Conservation (phyloP, 2,329 filamentous ascomycete species). For the Aspergillus intermedius region DNA sequence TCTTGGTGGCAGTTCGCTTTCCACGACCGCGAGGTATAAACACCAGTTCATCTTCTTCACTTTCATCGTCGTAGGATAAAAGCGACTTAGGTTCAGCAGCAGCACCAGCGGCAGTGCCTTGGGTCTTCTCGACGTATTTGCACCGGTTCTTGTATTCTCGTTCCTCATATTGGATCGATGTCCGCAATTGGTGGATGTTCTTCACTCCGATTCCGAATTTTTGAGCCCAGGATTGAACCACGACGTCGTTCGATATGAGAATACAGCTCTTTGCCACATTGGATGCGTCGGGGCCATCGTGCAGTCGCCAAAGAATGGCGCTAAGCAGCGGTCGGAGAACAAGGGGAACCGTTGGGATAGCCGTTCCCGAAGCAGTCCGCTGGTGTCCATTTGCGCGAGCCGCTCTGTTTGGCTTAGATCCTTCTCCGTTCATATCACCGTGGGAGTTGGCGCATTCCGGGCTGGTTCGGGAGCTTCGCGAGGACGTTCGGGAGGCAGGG, state of each 20-base stretch:
- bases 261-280: slow-evolving; percentile 34
- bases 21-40: slow-evolving; percentile 39
- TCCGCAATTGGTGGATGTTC: slow-evolving; percentile 43
- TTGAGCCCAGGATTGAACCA: slow-evolving; percentile 40
- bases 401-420: slow-evolving; percentile 15
- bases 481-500: slow-evolving; percentile 39
- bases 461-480: slow-evolving; percentile 40
- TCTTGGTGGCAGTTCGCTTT: slow-evolving; percentile 23
- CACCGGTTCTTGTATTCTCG: slow-evolving; percentile 40
- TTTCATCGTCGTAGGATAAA: slow-evolving; percentile 43
- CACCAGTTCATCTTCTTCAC: slow-evolving; percentile 43
- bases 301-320: slow-evolving; percentile 41
- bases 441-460: slow-evolving; percentile 34
- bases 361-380: slow-evolving; percentile 27
- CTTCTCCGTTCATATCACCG: slow-evolving; percentile 16
- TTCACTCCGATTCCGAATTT: slow-evolving; percentile 44
- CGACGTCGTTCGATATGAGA: slow-evolving; percentile 39
- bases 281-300: slow-evolving; percentile 27
- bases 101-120: slow-evolving; percentile 11
- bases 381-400: slow-evolving; percentile 21
- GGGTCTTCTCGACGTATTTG: slow-evolving; percentile 41
- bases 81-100: slow-evolving; percentile 36
- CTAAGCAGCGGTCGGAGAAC: slow-evolving; percentile 39
- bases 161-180: slow-evolving; percentile 42
- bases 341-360: slow-evolving; percentile 33